phyloP scores from a whole-genome alignment of 2,329 filamentous ascomycete species.

The Trichophyton equinum region DNA sequence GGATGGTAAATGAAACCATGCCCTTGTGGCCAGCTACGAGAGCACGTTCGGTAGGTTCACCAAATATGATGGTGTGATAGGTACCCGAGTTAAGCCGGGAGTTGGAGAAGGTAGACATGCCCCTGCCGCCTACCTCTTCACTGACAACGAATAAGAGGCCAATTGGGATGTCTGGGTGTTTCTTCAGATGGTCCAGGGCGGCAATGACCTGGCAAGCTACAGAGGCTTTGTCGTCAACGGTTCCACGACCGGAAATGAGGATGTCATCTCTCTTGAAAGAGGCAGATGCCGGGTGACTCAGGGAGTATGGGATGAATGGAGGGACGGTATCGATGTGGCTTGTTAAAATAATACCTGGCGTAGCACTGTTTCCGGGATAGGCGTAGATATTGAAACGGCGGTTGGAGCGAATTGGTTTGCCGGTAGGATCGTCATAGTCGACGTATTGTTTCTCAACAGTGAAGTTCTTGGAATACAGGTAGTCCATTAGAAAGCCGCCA shows the following conservation, averaged over 20 bases:
- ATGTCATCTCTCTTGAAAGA: constrained; percentile 19
- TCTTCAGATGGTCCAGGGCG: constrained; percentile 34
- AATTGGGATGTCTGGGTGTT: constrained; percentile 28
- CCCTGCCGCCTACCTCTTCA: constrained; percentile 69
- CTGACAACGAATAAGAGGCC: constrained; percentile 57
- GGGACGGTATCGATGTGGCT: constrained; percentile 69
- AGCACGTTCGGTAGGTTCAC: constrained; percentile 81
- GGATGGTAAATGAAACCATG: constrained; percentile 53
- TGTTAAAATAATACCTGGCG: constrained; percentile 36
- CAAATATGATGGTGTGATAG: constrained; percentile 69
- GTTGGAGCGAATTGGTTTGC: constrained; percentile 14
- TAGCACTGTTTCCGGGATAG: constrained; percentile 26
- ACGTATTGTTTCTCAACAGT: constrained; percentile 48
- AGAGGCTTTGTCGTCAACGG: constrained; percentile 36
- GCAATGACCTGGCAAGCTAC: constrained; percentile 34
- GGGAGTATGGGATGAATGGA: constrained; percentile 37
- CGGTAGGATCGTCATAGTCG: constrained; percentile 17
- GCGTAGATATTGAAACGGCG: constrained; percentile 66
- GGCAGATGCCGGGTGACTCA: constrained; percentile 34
- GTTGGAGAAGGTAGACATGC: constrained; percentile 51
- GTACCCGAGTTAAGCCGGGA: constrained; percentile 37
- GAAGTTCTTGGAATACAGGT: constrained; percentile 50
- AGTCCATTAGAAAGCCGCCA: constrained; percentile 54
- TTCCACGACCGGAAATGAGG: constrained; percentile 33
- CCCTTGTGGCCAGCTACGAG: constrained; percentile 90